Percentiles rank a stretch among this genome's conserved stretches.
Evolutionary conservation across 805 yeast genomes (phyloP).

Genomic region (Myxozyma udenii): DNA sequence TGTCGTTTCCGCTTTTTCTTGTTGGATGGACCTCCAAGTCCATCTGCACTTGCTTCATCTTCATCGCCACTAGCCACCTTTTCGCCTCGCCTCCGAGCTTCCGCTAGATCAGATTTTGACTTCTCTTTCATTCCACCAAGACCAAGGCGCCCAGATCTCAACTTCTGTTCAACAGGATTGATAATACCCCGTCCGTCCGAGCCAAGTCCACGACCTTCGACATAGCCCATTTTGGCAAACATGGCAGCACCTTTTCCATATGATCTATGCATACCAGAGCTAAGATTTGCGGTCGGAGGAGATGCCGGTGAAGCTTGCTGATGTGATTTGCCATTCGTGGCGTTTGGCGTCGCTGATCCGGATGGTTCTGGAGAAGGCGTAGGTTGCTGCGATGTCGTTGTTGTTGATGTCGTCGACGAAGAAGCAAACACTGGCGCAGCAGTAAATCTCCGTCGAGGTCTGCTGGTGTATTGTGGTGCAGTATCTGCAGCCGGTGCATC

Average conservation of each 20-base stretch:
- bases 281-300: not conserved
- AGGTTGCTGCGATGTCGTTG: not conserved
- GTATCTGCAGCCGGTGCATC: not conserved
- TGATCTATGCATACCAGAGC: not conserved
- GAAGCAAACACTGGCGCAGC: not conserved
- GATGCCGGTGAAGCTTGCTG: not conserved
- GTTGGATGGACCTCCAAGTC: constrained; percentile 24
- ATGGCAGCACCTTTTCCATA: constrained; percentile 79
- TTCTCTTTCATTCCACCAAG: constrained; percentile 60
- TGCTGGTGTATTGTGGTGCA: too few species aligned
- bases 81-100: constrained; percentile 30
- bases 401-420: not conserved
- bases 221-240: constrained; percentile 81
- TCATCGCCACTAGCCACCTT: constrained; percentile 20
- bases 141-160: constrained; percentile 67
- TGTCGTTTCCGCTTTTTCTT: constrained; percentile 19
- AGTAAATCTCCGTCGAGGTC: not conserved
- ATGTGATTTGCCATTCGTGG: not conserved
- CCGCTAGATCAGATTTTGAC: constrained; percentile 32
- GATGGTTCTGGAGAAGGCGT: not conserved
- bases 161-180: constrained; percentile 71
- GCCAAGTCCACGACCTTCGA: constrained; percentile 84
- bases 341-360: not conserved
- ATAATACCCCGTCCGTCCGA: constrained; percentile 64
- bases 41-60: constrained; percentile 14